These are phyloP conservation scores for Aspergillus taichungensis DNA, from an alignment of 495 filamentous ascomycete species.

Conservation along the genomic window DNA sequence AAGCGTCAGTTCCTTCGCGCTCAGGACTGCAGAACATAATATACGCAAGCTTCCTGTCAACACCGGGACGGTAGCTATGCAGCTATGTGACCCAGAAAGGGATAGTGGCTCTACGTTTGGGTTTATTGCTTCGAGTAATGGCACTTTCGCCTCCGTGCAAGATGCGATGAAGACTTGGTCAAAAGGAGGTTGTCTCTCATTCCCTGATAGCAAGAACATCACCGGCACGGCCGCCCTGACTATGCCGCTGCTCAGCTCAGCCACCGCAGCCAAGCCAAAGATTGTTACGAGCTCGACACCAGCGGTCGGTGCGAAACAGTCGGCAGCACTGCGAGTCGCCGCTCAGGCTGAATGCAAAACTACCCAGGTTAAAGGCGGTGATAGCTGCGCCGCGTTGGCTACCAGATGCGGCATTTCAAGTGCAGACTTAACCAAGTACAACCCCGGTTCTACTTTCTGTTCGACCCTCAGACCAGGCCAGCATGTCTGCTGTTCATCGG, in stretches of 20 bases:
- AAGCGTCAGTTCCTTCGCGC: constrained; percentile 11
- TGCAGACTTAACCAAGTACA: constrained; percentile 32
- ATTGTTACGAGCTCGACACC: background rate
- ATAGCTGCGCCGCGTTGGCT: constrained; percentile 31
- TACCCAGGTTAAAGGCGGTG: constrained; percentile 18
- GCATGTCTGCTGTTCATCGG: constrained; percentile 39
- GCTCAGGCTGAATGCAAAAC: constrained; percentile 12
- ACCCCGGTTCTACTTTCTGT: constrained; percentile 27
- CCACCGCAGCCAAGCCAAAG: constrained; percentile 4
- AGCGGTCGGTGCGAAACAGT: background rate
- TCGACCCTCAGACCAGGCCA: constrained; percentile 23
- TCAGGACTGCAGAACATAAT: constrained; percentile 12
- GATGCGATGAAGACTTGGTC: constrained; percentile 23
- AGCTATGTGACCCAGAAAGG: constrained; percentile 22
- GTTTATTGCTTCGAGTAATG: constrained; percentile 21
- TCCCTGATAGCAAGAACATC: constrained; percentile 8
- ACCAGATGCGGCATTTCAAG: constrained; percentile 31
- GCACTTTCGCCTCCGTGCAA: constrained; percentile 22
- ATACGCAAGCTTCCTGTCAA: constrained; percentile 8
- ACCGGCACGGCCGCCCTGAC: constrained; percentile 11
- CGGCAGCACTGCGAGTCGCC: background rate
- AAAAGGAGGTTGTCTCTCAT: constrained; percentile 23
- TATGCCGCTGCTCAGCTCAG: constrained; percentile 4
- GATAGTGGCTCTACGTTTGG: constrained; percentile 24
- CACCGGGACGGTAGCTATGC: constrained; percentile 21